These are phyloP conservation scores for Pythium angustatum DNA, from an alignment of 352 stramenopile species.

Conservation along the genomic window DNA sequence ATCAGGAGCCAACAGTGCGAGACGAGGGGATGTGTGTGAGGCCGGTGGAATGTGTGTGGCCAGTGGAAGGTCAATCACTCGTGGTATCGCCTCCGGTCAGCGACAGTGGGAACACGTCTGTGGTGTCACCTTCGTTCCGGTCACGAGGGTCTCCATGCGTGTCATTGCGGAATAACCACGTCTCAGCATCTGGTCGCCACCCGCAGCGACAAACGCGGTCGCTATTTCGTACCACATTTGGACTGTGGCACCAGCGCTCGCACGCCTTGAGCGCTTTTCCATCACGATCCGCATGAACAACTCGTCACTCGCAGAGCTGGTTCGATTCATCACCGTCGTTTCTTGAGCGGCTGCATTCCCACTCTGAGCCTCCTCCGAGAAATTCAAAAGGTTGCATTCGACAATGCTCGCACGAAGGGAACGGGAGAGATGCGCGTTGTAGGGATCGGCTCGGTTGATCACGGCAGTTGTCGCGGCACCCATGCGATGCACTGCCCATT, in stretches of 20 bases:
- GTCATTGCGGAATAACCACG: neutral
- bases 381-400: neutral
- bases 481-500: neutral
- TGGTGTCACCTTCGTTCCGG: no score
- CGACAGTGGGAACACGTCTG: no score
- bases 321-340: no score
- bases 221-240: neutral
- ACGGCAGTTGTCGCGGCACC: neutral
- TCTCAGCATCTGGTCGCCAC: neutral
- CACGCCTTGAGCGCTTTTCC: neutral
- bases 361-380: neutral
- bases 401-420: neutral
- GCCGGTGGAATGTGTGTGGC: no score
- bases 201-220: neutral
- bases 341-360: neutral
- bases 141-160: neutral
- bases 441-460: neutral
- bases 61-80: no score
- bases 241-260: neutral
- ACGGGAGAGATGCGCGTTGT: neutral
- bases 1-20: no score
- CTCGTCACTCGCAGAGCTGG: neutral
- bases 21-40: no score
- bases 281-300: neutral
- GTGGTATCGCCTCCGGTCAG: no score